These are phyloP conservation scores for Saccharomycopsis lassenensis DNA, from an alignment of 805 yeast species.

Conservation along the genomic window DNA sequence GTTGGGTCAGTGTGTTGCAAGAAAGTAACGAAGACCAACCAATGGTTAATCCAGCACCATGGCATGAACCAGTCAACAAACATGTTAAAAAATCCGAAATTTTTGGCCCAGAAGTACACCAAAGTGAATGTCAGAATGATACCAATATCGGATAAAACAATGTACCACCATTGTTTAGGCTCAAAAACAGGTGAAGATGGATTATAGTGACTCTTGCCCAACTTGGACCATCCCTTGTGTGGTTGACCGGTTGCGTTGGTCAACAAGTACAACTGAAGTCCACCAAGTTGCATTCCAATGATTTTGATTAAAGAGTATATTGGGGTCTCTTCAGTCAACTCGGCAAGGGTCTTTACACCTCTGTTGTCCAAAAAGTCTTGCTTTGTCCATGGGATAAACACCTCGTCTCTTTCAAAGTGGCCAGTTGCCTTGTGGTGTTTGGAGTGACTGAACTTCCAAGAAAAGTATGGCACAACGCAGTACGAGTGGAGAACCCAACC, in stretches of 20 bases:
- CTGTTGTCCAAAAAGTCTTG: conserved; percentile 30
- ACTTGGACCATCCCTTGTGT: conserved; percentile 30
- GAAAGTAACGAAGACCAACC: conserved; percentile 54
- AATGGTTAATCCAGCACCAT: conserved; percentile 49
- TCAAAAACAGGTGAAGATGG: conserved; percentile 48
- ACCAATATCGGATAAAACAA: conserved; percentile 46
- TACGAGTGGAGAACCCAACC: conserved; percentile 56
- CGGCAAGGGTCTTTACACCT: conserved; percentile 29
- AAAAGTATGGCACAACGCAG: conserved; percentile 46
- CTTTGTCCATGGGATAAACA: conserved; percentile 45
- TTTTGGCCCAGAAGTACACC: conserved; percentile 41
- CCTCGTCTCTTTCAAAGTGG: conserved; percentile 49
- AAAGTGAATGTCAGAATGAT: conserved; percentile 32
- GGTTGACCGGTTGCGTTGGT: conserved; percentile 50
- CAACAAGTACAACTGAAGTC: conserved; percentile 38
- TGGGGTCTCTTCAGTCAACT: conserved; percentile 46
- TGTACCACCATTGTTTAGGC: conserved; percentile 41
- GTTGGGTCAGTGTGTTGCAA: conserved; percentile 52
- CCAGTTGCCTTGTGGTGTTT: conserved; percentile 59
- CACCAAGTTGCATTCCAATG: conserved; percentile 46
- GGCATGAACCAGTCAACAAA: conserved; percentile 47
- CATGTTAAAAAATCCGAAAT: conserved; percentile 39
- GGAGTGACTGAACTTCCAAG: conserved; percentile 51
- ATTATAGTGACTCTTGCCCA: conserved; percentile 40
- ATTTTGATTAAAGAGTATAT: conserved; percentile 32